Conservation (phyloP, 1,284 basidiomycete species). For the Inonotus obliquus region DNA sequence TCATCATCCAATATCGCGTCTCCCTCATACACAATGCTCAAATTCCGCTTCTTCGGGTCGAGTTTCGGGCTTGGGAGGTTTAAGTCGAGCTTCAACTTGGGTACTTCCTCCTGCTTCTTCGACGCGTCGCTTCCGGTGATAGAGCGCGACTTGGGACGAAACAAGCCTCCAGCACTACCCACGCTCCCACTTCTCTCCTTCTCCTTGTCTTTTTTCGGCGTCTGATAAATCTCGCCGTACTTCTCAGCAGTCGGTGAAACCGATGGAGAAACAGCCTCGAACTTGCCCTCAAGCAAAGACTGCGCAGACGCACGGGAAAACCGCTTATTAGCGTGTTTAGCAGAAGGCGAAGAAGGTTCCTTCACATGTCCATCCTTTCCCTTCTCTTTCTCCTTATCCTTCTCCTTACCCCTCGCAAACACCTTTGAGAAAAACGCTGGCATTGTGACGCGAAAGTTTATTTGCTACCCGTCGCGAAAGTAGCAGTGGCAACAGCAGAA, state of each 20-base stretch:
- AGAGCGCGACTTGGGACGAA: slow-evolving; percentile 44
- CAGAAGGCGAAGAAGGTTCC: slow-evolving; percentile 30
- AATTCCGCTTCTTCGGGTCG: slow-evolving; percentile 32
- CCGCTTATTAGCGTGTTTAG: slow-evolving; percentile 24
- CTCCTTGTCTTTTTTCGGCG: slow-evolving; percentile 29
- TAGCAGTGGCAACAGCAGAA: neutral
- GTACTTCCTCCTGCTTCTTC: slow-evolving; percentile 31
- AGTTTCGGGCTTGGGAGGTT: slow-evolving; percentile 40
- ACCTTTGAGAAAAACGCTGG: slow-evolving; percentile 15
- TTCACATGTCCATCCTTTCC: slow-evolving; percentile 48
- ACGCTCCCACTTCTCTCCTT: slow-evolving; percentile 31
- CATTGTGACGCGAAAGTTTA: neutral
- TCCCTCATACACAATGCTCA: slow-evolving; percentile 50
- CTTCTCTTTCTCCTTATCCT: slow-evolving; percentile 14
- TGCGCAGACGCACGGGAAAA: slow-evolving; percentile 33
- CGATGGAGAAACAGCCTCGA: slow-evolving; percentile 58
- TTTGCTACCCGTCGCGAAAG: too few species aligned
- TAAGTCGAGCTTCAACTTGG: slow-evolving; percentile 58
- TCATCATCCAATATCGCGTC: slow-evolving; percentile 43
- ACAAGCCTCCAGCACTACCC: slow-evolving; percentile 29
- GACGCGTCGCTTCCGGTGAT: slow-evolving; percentile 26
- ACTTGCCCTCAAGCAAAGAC: slow-evolving; percentile 65
- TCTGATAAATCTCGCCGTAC: slow-evolving; percentile 24
- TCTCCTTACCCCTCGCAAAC: slow-evolving; percentile 14
- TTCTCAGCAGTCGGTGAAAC: slow-evolving; percentile 46